Conservation (phyloP, 2,329 filamentous ascomycete genomes). For the Trichoderma afroharzianum region DNA sequence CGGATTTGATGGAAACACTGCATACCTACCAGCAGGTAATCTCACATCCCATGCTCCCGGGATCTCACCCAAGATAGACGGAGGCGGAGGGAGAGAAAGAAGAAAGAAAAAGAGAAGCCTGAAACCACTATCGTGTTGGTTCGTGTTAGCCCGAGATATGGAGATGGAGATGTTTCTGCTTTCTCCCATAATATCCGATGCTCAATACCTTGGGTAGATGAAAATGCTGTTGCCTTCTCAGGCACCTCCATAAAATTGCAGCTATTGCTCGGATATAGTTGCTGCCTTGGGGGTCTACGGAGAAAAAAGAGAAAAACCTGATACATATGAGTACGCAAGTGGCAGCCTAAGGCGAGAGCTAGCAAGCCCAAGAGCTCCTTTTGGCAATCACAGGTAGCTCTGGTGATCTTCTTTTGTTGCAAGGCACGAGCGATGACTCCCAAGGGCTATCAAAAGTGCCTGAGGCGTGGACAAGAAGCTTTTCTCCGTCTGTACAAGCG, state of each 20-base stretch:
- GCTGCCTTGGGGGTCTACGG: not conserved
- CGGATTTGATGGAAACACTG: not conserved
- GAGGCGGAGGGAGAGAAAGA: not conserved
- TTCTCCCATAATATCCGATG: not conserved
- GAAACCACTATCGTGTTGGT: not conserved
- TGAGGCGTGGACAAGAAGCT: not conserved
- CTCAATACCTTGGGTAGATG: not conserved
- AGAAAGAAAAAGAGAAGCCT: not conserved
- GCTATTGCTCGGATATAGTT: not conserved
- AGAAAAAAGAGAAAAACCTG: not conserved
- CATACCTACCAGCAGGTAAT: not conserved
- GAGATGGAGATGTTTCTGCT: not conserved
- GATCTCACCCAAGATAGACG: not conserved
- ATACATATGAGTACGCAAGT: not conserved
- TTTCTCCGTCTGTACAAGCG: conserved; percentile 1
- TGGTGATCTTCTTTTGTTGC: not conserved
- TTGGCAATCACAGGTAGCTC: not conserved
- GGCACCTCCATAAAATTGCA: not conserved
- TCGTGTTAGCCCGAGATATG: not conserved
- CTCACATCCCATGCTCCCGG: not conserved
- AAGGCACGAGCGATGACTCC: not conserved
- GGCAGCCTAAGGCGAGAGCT: not conserved
- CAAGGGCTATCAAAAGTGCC: conserved; percentile 5
- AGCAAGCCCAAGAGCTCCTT: not conserved
- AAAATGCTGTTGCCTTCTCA: conserved; percentile 1